phyloP scores from a whole-genome alignment of 768 basidiomycete genomes.

The Agaricus bisporus region DNA sequence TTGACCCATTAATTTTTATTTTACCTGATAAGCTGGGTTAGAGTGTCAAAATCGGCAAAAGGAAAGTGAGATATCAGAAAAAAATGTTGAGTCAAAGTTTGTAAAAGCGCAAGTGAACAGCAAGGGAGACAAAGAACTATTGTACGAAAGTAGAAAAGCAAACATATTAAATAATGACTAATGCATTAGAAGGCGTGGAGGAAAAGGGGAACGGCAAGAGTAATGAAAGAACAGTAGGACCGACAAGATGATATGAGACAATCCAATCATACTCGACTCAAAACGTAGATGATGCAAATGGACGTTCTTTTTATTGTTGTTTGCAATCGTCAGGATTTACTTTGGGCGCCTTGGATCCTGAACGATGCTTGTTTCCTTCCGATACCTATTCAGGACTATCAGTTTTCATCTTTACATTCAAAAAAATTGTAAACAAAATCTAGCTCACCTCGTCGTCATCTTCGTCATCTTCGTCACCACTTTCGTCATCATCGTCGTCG shows the following conservation, averaged over 20 bases:
- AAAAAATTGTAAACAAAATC: constrained; percentile 3
- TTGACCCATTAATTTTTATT: too few relatives aligned
- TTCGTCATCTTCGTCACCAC: constrained; percentile 46
- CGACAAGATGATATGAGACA: background rate
- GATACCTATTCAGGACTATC: constrained; percentile 36
- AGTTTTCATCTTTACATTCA: background rate
- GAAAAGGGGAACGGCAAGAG: background rate
- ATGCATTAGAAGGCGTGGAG: background rate
- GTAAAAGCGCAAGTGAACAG: background rate
- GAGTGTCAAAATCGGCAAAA: too few relatives aligned
- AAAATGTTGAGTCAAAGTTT: background rate
- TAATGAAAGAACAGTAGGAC: background rate
- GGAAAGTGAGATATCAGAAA: too few relatives aligned
- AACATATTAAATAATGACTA: background rate
- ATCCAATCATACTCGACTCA: background rate
- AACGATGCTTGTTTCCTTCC: constrained; percentile 57
- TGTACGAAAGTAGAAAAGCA: background rate
- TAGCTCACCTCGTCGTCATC: constrained; percentile 35
- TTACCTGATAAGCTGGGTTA: too few relatives aligned
- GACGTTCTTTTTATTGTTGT: constrained; percentile 55
- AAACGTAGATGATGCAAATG: background rate
- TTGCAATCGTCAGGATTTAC: constrained; percentile 86
- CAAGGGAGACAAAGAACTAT: background rate
- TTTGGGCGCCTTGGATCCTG: constrained; percentile 52
- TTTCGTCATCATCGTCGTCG: constrained; percentile 55